Evolutionary conservation across 2,329 filamentous ascomycete genomes (phyloP), one percentile per base, ranked within the genome.

Genomic region (Daldinia eschscholtzii): DNA sequence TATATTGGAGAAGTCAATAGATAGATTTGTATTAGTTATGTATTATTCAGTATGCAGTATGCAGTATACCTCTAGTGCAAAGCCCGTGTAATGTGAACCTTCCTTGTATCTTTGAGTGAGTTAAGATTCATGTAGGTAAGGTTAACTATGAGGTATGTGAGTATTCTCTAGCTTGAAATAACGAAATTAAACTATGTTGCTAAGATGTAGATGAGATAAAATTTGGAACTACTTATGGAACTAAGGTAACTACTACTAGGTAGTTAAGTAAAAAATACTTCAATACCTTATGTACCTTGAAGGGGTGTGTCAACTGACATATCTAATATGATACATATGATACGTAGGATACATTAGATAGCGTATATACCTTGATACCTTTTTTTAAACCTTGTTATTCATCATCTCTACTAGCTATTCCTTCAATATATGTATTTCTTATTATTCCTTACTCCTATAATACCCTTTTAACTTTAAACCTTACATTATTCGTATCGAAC

Each of bases 391-490:
- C 52, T 18, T 39, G 10, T 39, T 57, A 57, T 41, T 42, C 37
- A 41, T 37, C n/a, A 30, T 20, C 26, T 53, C 26, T 28, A 35
- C 30, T 9, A 6, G 30, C 30, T 48, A 48, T 48, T 48, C 44
- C 10, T 26, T 42, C 4, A n/a, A 4, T 28, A 12, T 28, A 15
- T 15, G 20, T 35, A 20, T 55, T 35, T 30, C 18, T 55, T 26
- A 37, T 23, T 37, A 20, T 35, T 55, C 52, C 15, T 55, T 37
- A 37, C 10, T 10, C n/a, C n/a, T 42, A 42, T n/a, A 20, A 20
- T 42, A 42, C 41, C 41, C 26, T 33, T 52, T 55, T 23, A 37
- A 37, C 35, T 55, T 55, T 39, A 55, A 55, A 55, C 33, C 18
- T 55, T 20, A 23, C 35, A 37, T 23, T 55, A 55, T 39, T 39